Conservation (phyloP, 2,329 filamentous ascomycete genomes). For the Exophiala xenobiotica region DNA sequence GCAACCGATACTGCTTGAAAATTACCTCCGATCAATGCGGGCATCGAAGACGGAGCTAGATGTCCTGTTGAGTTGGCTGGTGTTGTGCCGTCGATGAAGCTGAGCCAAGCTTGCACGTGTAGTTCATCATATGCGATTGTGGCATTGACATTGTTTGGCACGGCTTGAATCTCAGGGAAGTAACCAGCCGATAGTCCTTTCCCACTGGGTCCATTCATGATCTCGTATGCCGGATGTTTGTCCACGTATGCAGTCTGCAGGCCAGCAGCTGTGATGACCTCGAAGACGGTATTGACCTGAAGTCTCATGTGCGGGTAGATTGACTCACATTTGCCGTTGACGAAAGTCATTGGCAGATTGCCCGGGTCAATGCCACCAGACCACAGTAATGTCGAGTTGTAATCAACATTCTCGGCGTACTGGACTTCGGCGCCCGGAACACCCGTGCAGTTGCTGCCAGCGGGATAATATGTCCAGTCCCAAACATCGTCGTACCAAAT, state of each 20-base stretch:
- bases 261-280: slow-evolving; percentile 30
- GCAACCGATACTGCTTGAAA: slow-evolving; percentile 35
- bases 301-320: not conserved
- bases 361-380: slow-evolving; percentile 32
- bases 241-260: slow-evolving; percentile 34
- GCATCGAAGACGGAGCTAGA: slow-evolving; percentile 25
- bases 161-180: slow-evolving; percentile 34
- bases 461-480: slow-evolving; percentile 30
- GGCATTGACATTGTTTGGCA: slow-evolving; percentile 25
- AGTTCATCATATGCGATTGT: slow-evolving; percentile 33
- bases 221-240: slow-evolving; percentile 36
- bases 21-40: slow-evolving; percentile 34
- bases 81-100: slow-evolving; percentile 32
- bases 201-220: slow-evolving; percentile 34
- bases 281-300: slow-evolving; percentile 20
- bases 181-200: slow-evolving; percentile 34
- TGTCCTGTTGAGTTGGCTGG: slow-evolving; percentile 23
- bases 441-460: slow-evolving; percentile 28
- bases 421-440: slow-evolving; percentile 33
- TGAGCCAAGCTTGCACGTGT: slow-evolving; percentile 34
- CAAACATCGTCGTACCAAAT: slow-evolving; percentile 33
- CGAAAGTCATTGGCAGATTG: slow-evolving; percentile 27
- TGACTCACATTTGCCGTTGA: not conserved
- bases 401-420: slow-evolving; percentile 32
- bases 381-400: slow-evolving; percentile 28